Evolutionary conservation across 169 alveolate genomes (phyloP), one percentile per base, ranked within the genome.

Genomic region (Plasmodium yoelii): DNA sequence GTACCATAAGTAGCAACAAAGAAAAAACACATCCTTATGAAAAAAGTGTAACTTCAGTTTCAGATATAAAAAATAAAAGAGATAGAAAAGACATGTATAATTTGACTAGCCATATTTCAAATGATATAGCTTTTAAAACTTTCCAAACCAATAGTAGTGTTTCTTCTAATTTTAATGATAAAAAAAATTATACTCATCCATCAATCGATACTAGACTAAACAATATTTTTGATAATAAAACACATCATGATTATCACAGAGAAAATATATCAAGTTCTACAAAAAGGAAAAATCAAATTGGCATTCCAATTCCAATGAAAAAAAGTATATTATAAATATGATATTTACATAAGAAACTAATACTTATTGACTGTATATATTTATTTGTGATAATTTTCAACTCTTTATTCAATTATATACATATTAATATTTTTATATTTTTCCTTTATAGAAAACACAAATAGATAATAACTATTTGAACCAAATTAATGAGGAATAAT

Each of bases 231-330:
- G 12, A 28, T 18, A 55, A 71, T 13, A 75, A 56, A 12, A 4
- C 39, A 39, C 26, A 42, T 44, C 75, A 63, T 51, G 34, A 51
- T 19, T 49, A 63, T 47, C 28, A 49, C 26, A 51, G 34, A 22
- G 51, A 3, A 28, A 34, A 46, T 56, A 47, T 68, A 13, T 22
- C 80, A 1, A 64, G 53, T 47, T 77, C 77, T 44, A 44, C 61
- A 26, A 77, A 77, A 68, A 15, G 88, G 42, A 77, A 77, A 77
- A 77, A 77, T 64, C n/a, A 18, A 28, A 22, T 63, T 64, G 80
- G 80, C 65, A 77, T 77, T 63, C 65, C 75, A 77, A 46, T 49
- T 77, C 77, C 88, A 77, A 49, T 63, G 53, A 77, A 77, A 64
- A 77, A 77, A 77, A 77, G 88, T 74, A 74, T 74, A 74, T 74